Percentiles rank a stretch among this genome's conserved stretches.
These are phyloP conservation scores for Zygosaccharomyces kombuchaensis DNA, from an alignment of 805 yeast species.

Conservation along the genomic window DNA sequence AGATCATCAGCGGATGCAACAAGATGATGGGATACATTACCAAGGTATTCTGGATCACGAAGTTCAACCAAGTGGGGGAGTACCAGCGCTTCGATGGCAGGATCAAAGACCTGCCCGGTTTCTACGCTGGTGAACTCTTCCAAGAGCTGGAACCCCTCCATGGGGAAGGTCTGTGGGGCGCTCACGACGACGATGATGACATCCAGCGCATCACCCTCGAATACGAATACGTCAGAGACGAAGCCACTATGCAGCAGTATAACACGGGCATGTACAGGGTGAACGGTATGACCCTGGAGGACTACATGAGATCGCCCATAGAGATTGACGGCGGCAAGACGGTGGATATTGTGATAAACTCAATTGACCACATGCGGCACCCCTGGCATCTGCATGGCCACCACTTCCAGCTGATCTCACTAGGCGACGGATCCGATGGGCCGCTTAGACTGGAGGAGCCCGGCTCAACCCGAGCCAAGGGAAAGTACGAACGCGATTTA, in stretches of 20 bases:
- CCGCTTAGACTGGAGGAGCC: slow-evolving; percentile 32
- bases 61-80: slow-evolving; percentile 22
- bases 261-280: slow-evolving; percentile 48
- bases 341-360: slow-evolving; percentile 63
- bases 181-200: slow-evolving; percentile 3
- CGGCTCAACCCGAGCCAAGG: slow-evolving; percentile 41
- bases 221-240: slow-evolving; percentile 52
- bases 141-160: slow-evolving; percentile 19
- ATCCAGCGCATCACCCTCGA: slow-evolving; percentile 40
- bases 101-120: slow-evolving; percentile 39
- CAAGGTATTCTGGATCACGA: slow-evolving; percentile 26
- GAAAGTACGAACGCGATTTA: slow-evolving; percentile 25
- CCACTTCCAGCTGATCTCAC: slow-evolving; percentile 48
- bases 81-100: slow-evolving; percentile 36
- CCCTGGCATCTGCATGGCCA: slow-evolving; percentile 66
- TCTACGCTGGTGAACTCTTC: slow-evolving; percentile 21
- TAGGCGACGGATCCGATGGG: slow-evolving; percentile 43
- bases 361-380: slow-evolving; percentile 62
- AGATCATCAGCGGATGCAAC: slow-evolving; percentile 49
- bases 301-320: slow-evolving; percentile 45
- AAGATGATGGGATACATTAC: slow-evolving; percentile 47
- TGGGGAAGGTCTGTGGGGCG: background rate
- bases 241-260: slow-evolving; percentile 31
- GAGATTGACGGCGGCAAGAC: slow-evolving; percentile 46
- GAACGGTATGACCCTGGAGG: slow-evolving; percentile 52